phyloP scores from a whole-genome alignment of 2,329 filamentous ascomycete genomes.

The Trichoderma koningiopsis region DNA sequence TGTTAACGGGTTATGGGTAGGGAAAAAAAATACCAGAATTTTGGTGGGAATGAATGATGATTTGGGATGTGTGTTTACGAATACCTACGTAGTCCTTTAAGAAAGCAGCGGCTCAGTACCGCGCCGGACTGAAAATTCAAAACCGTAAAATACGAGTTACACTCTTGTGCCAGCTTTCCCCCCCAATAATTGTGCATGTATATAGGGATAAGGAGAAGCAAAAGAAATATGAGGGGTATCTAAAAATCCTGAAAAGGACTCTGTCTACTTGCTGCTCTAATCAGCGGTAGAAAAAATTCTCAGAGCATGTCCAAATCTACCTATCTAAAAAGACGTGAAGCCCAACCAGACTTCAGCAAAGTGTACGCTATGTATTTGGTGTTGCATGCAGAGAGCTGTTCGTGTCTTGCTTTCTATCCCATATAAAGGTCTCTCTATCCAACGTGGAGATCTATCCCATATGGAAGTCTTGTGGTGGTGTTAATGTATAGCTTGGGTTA shows the following conservation, averaged over 20 bases:
- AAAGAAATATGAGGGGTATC: conserved; percentile 11
- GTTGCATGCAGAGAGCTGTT: not conserved
- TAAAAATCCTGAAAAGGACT: not conserved
- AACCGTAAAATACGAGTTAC: conserved; percentile 14
- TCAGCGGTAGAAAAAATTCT: not conserved
- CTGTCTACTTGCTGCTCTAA: not conserved
- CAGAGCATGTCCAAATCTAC: not conserved
- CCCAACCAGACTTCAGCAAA: not conserved
- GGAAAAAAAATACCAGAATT: conserved; percentile 30
- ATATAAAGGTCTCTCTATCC: not conserved
- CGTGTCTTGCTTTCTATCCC: not conserved
- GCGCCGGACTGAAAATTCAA: conserved; percentile 14
- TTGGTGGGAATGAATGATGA: conserved; percentile 36
- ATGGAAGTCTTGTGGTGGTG: not conserved
- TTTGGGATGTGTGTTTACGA: conserved; percentile 24
- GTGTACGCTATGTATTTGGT: not conserved
- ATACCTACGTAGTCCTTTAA: conserved; percentile 17
- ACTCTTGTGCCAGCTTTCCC: not conserved
- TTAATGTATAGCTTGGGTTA: conserved; percentile 34
- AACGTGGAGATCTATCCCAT: not conserved
- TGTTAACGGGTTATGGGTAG: conserved; percentile 42
- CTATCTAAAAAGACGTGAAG: not conserved
- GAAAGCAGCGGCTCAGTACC: conserved; percentile 7
- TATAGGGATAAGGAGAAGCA: not conserved
- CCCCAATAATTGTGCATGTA: not conserved